Evolutionary conservation across 169 alveolate genomes (phyloP).

Genomic region (Plasmodium gonderi): DNA sequence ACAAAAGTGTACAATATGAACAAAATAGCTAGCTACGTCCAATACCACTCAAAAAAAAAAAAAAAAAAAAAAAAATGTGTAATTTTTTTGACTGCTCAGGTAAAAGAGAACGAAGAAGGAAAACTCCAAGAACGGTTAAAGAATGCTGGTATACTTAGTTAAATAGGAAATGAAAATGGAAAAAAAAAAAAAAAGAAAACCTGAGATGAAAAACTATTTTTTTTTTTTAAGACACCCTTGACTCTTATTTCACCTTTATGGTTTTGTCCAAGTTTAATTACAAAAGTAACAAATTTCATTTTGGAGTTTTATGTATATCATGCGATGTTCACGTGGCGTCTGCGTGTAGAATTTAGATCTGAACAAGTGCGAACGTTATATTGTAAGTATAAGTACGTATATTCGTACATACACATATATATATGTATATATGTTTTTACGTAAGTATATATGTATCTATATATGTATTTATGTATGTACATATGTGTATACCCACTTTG

Average conservation of each 20-base stretch:
- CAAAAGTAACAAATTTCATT: background rate
- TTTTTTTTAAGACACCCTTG: background rate
- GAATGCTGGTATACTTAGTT: slow-evolving; percentile 7
- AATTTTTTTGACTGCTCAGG: background rate
- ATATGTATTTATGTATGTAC: background rate
- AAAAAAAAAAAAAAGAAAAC: background rate
- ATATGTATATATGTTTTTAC: background rate
- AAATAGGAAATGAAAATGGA: too few relatives aligned
- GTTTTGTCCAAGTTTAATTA: background rate
- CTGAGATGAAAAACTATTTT: background rate
- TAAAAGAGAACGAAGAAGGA: slow-evolving; percentile 65
- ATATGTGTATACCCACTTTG: background rate
- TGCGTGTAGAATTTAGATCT: background rate
- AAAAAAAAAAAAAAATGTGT: background rate
- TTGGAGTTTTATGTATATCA: background rate
- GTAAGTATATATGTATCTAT: background rate
- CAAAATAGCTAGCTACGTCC: background rate
- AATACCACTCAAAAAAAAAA: too few relatives aligned
- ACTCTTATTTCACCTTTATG: background rate
- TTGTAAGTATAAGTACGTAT: background rate
- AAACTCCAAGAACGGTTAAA: slow-evolving; percentile 49
- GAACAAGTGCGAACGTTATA: background rate
- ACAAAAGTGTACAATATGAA: background rate
- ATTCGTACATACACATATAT: background rate
- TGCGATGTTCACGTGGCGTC: background rate